Percentiles rank a stretch among this genome's conserved stretches.
Evolutionary conservation across 129 eudicot species (phyloP).

Genomic region (Artemisia tridentata): DNA sequence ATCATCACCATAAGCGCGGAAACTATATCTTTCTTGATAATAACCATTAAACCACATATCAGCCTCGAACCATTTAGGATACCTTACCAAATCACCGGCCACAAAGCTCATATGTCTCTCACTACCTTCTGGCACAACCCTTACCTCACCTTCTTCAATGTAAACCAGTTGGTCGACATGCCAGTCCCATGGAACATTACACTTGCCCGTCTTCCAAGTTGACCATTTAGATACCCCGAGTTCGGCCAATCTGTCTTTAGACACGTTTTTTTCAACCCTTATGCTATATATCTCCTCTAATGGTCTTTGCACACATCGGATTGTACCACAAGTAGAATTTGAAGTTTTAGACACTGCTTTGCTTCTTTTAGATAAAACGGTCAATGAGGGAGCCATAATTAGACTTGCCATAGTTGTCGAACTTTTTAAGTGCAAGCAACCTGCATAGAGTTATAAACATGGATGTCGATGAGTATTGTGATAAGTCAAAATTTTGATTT

Average conservation of each 20-base stretch:
- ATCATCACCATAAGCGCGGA: constrained; percentile 90
- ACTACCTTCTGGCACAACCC: constrained; percentile 96
- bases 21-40: constrained; percentile 88
- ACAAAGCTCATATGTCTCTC: constrained; percentile 69
- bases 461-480: no score
- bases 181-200: constrained; percentile 97
- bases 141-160: constrained; percentile 94
- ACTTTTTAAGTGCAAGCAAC: constrained; percentile 5
- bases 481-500: no score
- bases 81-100: constrained; percentile 92
- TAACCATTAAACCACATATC: constrained; percentile 82
- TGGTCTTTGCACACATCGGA: constrained; percentile 72
- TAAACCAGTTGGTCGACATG: constrained; percentile 95
- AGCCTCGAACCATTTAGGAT: constrained; percentile 98
- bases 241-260: constrained; percentile 62
- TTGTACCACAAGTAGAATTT: constrained; percentile 16
- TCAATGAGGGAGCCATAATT: constrained; percentile 38
- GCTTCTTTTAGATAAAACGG: constrained; percentile 28
- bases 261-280: constrained; percentile 69
- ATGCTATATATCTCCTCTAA: constrained; percentile 84
- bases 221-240: constrained; percentile 91
- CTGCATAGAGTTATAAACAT: background rate
- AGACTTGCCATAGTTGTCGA: constrained; percentile 48
- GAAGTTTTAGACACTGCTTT: constrained; percentile 21
- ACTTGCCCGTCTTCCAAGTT: constrained; percentile 86